Percentiles rank a stretch among this genome's conserved stretches.
Evolutionary conservation across 75 land plant species (phyloP).

Genomic region (Cryptomeria japonica): DNA sequence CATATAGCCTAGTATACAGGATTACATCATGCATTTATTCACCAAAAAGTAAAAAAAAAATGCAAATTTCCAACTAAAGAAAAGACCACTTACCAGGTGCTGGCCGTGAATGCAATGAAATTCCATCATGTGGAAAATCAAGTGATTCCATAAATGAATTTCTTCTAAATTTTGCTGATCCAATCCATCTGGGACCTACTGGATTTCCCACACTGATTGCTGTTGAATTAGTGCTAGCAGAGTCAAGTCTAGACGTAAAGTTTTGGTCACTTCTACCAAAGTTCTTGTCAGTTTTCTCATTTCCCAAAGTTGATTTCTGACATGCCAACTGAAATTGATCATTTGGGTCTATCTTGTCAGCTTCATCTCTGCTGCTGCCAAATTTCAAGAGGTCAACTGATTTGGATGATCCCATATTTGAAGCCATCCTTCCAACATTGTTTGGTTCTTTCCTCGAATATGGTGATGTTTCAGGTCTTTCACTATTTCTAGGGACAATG

Average conservation of each 20-base stretch:
- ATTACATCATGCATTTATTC: background rate
- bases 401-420: constrained; percentile 13
- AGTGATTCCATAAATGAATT: constrained; percentile 1
- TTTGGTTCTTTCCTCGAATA: constrained; percentile 25
- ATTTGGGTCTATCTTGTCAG: constrained; percentile 12
- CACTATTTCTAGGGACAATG: constrained; percentile 26
- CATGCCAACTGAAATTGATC: constrained; percentile 11
- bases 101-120: background rate
- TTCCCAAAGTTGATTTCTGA: background rate
- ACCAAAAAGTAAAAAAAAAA: background rate
- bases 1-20: background rate
- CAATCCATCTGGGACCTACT: constrained; percentile 3
- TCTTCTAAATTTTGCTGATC: constrained; percentile 5
- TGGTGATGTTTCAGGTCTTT: constrained; percentile 18
- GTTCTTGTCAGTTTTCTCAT: constrained; percentile 5
- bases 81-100: constrained; percentile 3
- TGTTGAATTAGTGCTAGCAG: background rate
- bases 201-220: background rate
- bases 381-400: constrained; percentile 29
- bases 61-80: background rate
- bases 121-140: background rate
- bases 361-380: constrained; percentile 23
- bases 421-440: constrained; percentile 19
- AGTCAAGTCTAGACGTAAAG: background rate
- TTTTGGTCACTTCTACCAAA: constrained; percentile 5